These are phyloP conservation scores for Trametopsis cervina DNA, from an alignment of 768 basidiomycete genomes.

Conservation along the genomic window DNA sequence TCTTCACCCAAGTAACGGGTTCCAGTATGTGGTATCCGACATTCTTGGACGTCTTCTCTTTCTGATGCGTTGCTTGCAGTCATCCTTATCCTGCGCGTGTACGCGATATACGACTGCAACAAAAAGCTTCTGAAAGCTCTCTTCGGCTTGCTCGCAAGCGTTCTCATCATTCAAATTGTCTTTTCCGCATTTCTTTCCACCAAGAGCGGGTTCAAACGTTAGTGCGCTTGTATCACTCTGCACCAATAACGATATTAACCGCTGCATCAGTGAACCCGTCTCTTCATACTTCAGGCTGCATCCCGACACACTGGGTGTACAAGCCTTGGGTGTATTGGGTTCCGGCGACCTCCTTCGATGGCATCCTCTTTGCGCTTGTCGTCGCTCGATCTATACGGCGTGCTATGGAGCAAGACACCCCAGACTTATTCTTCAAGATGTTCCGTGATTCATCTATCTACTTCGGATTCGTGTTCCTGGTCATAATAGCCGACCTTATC, in stretches of 20 bases:
- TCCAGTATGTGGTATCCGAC: neutral
- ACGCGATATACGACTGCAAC: slow-evolving; percentile 6
- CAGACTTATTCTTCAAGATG: neutral
- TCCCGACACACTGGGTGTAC: slow-evolving; percentile 4
- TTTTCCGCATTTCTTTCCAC: neutral
- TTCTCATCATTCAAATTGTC: neutral
- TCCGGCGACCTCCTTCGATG: slow-evolving; percentile 1
- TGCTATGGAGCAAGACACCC: neutral
- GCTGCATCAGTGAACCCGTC: neutral
- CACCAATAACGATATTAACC: no score
- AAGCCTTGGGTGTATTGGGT: slow-evolving; percentile 7
- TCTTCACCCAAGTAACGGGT: neutral
- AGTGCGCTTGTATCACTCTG: no score
- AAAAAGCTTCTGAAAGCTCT: neutral
- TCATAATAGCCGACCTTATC: slow-evolving; percentile 1
- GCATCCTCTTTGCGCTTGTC: slow-evolving; percentile 2
- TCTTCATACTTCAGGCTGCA: slow-evolving; percentile 3
- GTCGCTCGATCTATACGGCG: neutral
- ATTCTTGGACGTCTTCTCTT: neutral
- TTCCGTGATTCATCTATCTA: slow-evolving; percentile 4
- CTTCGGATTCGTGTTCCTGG: neutral
- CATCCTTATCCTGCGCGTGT: slow-evolving; percentile 6
- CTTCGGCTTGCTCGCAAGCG: neutral
- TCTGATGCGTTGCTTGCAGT: neutral
- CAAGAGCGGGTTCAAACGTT: neutral